These are phyloP conservation scores for Zasmidium angulare DNA, from an alignment of 2,329 filamentous ascomycete genomes.

Conservation along the genomic window DNA sequence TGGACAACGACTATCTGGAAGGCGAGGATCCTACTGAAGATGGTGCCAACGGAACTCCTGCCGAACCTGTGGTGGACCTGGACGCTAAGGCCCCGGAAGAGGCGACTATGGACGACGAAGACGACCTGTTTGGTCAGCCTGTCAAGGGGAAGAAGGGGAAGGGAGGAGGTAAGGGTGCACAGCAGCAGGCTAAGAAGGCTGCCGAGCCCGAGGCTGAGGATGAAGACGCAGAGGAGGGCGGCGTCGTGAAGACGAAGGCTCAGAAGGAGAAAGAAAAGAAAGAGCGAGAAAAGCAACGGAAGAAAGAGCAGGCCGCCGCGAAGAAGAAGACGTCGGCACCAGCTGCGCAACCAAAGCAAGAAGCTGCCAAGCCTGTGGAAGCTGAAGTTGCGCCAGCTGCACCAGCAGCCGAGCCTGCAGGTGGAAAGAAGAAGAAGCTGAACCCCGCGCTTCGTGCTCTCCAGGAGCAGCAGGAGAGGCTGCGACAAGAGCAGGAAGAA, in stretches of 20 bases:
- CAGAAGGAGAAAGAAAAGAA: slow-evolving; percentile 99
- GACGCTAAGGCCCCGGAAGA: slow-evolving; percentile 74
- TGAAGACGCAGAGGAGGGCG: slow-evolving; percentile 56
- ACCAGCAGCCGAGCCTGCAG: slow-evolving; percentile 40
- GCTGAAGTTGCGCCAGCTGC: slow-evolving; percentile 55
- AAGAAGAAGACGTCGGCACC: slow-evolving; percentile 70
- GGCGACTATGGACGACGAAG: slow-evolving; percentile 62
- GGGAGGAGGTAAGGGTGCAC: slow-evolving; percentile 29
- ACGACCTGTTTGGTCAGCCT: slow-evolving; percentile 77
- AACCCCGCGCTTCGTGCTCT: slow-evolving; percentile 70
- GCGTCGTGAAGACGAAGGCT: slow-evolving; percentile 86
- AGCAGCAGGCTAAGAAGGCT: slow-evolving; percentile 45
- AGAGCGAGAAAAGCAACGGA: slow-evolving; percentile 95
- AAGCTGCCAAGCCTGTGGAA: slow-evolving; percentile 27
- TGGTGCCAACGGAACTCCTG: slow-evolving; percentile 39
- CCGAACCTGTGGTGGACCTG: slow-evolving; percentile 43
- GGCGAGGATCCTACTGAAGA: slow-evolving; percentile 59
- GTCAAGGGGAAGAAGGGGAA: slow-evolving; percentile 67
- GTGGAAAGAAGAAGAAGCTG: slow-evolving; percentile 87
- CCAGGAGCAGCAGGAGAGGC: slow-evolving; percentile 80
- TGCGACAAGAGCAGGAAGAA: slow-evolving; percentile 66
- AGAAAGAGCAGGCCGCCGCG: slow-evolving; percentile 90
- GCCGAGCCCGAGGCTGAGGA: slow-evolving; percentile 50
- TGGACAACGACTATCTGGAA: slow-evolving; percentile 68
- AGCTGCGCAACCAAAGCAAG: slow-evolving; percentile 30